phyloP scores from a whole-genome alignment of 768 basidiomycete species.

The Suillus spraguei region DNA sequence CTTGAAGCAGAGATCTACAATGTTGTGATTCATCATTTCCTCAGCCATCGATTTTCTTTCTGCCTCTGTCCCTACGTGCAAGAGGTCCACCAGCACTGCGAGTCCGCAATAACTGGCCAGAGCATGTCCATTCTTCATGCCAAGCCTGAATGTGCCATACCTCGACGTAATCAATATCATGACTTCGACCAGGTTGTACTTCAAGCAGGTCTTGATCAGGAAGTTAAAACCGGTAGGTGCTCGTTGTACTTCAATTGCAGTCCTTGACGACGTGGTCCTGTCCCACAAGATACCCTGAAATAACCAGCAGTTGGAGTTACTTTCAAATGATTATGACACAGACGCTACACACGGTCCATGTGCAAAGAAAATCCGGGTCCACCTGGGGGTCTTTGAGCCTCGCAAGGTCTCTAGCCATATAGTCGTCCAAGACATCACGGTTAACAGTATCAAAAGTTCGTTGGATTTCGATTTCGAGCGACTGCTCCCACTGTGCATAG shows the following conservation, averaged over 20 bases:
- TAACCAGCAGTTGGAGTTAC: too few species aligned
- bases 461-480: constrained; percentile 9
- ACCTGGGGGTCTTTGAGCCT: constrained; percentile 4
- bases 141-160: constrained; percentile 5
- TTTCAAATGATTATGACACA: background rate
- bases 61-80: constrained; percentile 4
- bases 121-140: constrained; percentile 11
- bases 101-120: constrained; percentile 18
- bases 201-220: constrained; percentile 5
- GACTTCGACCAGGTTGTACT: constrained; percentile 3
- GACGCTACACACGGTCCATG: constrained; percentile 3
- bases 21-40: constrained; percentile 23
- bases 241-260: background rate
- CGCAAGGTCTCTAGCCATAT: constrained; percentile 7
- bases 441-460: background rate
- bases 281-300: constrained; percentile 6
- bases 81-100: constrained; percentile 7
- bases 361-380: constrained; percentile 7
- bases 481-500: constrained; percentile 8
- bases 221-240: constrained; percentile 1
- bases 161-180: constrained; percentile 9
- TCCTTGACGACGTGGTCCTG: background rate
- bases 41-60: constrained; percentile 10
- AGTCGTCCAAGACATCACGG: background rate
- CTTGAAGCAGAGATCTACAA: constrained; percentile 25